phyloP scores from a whole-genome alignment of 192 early-diverging fungal genomes.

The Podila minutissima region DNA sequence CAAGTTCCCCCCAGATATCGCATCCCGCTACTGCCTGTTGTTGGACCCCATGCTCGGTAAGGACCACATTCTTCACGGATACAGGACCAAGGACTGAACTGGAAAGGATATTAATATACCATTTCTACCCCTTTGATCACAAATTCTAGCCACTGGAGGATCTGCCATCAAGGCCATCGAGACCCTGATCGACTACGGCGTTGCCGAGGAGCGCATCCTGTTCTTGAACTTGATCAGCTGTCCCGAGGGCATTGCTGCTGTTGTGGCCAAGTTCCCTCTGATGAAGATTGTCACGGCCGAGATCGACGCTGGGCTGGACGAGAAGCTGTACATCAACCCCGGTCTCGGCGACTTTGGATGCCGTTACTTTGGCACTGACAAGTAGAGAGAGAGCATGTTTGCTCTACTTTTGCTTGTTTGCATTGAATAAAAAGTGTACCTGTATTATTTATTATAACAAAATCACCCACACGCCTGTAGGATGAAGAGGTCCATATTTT shows the following conservation, averaged over 20 bases:
- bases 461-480: too few species aligned
- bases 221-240: conserved; percentile 92
- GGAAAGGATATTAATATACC: too few species aligned
- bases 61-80: not conserved
- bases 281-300: conserved; percentile 90
- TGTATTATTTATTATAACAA: too few species aligned
- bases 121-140: not conserved
- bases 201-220: conserved; percentile 84
- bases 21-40: conserved; percentile 82
- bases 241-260: conserved; percentile 84
- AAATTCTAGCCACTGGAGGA: conserved; percentile 85
- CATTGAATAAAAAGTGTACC: too few species aligned
- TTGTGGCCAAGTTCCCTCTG: conserved; percentile 76
- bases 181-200: conserved; percentile 85
- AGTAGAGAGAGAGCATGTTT: conserved; percentile 7
- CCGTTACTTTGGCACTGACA: conserved; percentile 86
- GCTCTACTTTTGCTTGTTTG: too few species aligned
- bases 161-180: conserved; percentile 93
- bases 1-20: conserved; percentile 91
- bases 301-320: conserved; percentile 85
- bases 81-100: not conserved
- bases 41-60: conserved; percentile 95
- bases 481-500: too few species aligned
- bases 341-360: conserved; percentile 95
- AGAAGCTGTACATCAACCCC: conserved; percentile 88